A percentile compares a stretch with the other conserved stretches of the same genome.
Conservation (phyloP, 257 asterid species). For the Jasminum sambac region DNA sequence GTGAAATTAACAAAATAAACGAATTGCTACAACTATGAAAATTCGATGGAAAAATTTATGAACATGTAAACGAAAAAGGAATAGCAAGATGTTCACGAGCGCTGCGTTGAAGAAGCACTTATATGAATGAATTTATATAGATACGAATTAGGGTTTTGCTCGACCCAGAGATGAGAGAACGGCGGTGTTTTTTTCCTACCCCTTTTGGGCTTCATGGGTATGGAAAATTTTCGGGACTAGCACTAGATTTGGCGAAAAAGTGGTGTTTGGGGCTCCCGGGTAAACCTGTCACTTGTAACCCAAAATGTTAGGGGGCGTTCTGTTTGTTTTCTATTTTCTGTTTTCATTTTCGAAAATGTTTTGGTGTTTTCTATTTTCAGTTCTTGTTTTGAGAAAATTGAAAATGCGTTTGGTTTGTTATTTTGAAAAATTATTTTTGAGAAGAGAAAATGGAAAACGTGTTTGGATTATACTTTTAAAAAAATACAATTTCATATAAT, state of each 20-base stretch:
- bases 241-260: neutral
- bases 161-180: neutral
- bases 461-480: too few species aligned
- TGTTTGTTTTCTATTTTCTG: too few species aligned
- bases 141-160: constrained; percentile 1
- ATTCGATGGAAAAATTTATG: neutral
- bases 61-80: neutral
- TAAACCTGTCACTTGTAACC: too few species aligned
- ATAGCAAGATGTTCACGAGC: neutral
- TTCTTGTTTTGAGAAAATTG: too few species aligned
- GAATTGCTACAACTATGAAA: neutral
- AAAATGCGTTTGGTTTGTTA: too few species aligned
- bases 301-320: too few species aligned
- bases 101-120: neutral
- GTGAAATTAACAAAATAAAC: neutral
- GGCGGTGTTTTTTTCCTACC: neutral
- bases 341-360: too few species aligned
- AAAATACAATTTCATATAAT: too few species aligned
- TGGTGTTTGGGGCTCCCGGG: neutral
- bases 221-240: neutral
- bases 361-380: too few species aligned
- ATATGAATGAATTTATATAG: neutral
- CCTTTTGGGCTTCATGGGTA: neutral
- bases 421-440: too few species aligned
- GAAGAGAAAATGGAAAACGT: too few species aligned